Evolutionary conservation across 1,284 basidiomycete genomes (phyloP), one percentile per base, ranked within the genome.

Genomic region (Leccinum subatratum): DNA sequence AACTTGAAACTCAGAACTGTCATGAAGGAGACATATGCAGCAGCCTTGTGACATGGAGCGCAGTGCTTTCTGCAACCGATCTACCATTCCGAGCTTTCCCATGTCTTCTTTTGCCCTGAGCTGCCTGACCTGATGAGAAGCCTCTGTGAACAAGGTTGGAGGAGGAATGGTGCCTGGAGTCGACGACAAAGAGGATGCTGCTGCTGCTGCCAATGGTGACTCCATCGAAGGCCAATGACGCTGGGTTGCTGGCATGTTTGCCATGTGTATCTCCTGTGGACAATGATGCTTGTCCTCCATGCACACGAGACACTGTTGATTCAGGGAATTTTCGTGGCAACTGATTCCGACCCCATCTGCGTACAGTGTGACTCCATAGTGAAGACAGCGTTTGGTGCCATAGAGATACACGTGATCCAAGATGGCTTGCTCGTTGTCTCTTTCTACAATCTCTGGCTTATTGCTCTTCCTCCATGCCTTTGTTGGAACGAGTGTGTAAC

Each of bases 321-420:
- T 34, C 2, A 4, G 5, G 3, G 3, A 4, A 34, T 34, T 12
- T 6, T 64, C 5, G 3, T 34, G 34, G 14, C 64, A 63, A 1
- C 28, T 12, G 0, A 45, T 6, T 30, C 56, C 28, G 2, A 9
- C 3, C 7, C 69, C 64, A 11, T 70, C 59, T 0, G 16, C 12
- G 3, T 64, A 70, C 0, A 56, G 12, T 0, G 64, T 70, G 0
- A 25, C 59, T 0, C 66, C 61, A 51, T 70, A 68, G 3, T 30
- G 20, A 0, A 70, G 63, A 9, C 69, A 70, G 0, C 30, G 18
- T 4, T 64, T 68, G 1, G 11, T 25, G 0, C 66, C 61, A 62
- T 68, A 64, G 0, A 56, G 14, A 37, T 61, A 64, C 0, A 68
- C 7, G 4, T 66, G 54, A 8, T 70, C 64, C 0, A 32, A 6